Evolutionary conservation across 768 basidiomycete species (phyloP), one percentile per base, ranked within the genome.

Genomic region (Naematelia encephala): DNA sequence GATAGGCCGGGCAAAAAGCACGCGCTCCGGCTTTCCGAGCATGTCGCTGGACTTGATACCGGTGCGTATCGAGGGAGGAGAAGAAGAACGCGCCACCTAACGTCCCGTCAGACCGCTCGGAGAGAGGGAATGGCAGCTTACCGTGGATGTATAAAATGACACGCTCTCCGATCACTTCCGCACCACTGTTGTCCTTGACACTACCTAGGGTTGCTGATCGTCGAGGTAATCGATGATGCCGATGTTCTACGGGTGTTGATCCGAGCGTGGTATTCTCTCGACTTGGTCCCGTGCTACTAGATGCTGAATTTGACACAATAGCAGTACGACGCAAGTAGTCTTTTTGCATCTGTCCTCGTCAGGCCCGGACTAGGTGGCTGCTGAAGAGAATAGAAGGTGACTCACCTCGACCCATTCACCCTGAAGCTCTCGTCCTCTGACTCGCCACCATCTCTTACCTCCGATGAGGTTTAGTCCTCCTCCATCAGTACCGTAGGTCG

Each of bases 351-450:
- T 75, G 56, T 16, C 13, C 1, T 19, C 21, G 14, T 61, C 46
- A 63, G 62, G 39, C 54, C 30, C 59, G 26, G 8, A 30, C 26
- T 49, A 3, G 11, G 4, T 16, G 2, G 13, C 47, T 22, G 12
- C 3, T 5, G n/a, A 16, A 21, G 34, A 13, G 4, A 5, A 21
- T 13, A 34, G 22, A 1, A 16, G 2, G 14, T 5, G 5, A 25
- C 70, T 64, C 39, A 75, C 74, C 67, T 79, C 78, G 14, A 79
- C 72, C 77, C 77, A 79, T 55, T 79, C 78, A 5, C 76, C 75
- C 42, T 76, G 69, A 34, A 79, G 48, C 5, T 59, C 66, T 45
- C 67, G 57, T 2, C 77, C 78, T 42, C 78, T 49, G 2, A 77
- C 48, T 23, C 59, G 61, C 78, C 78, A 79, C 78, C 78, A 79